phyloP scores from a whole-genome alignment of 2,329 filamentous ascomycete species.

The Grosmannia serpens region DNA sequence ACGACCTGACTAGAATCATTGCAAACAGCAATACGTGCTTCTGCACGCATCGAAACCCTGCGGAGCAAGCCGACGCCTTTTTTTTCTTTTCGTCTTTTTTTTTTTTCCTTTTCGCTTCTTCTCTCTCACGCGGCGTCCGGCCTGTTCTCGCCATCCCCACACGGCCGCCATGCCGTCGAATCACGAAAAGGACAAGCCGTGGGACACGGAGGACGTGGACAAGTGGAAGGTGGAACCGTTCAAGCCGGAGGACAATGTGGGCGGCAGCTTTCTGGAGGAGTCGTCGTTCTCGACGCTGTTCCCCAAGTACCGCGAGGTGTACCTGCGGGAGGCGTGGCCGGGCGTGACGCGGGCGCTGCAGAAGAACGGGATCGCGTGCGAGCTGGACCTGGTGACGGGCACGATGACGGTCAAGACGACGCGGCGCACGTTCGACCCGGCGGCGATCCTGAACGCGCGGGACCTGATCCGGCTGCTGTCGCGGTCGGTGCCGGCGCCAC shows the following conservation, averaged over 20 bases:
- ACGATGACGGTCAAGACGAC: slow-evolving; percentile 97
- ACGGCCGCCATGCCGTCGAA: slow-evolving; percentile 62
- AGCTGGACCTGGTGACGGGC: slow-evolving; percentile 87
- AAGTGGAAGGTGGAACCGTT: slow-evolving; percentile 92
- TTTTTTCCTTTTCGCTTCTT: background rate
- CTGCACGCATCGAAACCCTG: no score
- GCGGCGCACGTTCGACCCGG: slow-evolving; percentile 81
- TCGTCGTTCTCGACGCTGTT: slow-evolving; percentile 82
- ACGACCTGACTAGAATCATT: no score
- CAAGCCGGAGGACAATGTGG: slow-evolving; percentile 72
- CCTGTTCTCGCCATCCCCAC: background rate
- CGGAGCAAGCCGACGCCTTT: no score
- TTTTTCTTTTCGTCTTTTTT: no score
- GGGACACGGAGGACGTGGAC: slow-evolving; percentile 95
- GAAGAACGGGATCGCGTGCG: slow-evolving; percentile 79
- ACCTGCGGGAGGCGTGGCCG: slow-evolving; percentile 87
- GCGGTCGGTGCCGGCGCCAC: slow-evolving; percentile 81
- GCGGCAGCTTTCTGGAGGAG: slow-evolving; percentile 82
- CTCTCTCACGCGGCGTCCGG: background rate
- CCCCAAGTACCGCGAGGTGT: slow-evolving; percentile 92
- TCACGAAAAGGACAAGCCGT: slow-evolving; percentile 80
- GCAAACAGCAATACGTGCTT: background rate
- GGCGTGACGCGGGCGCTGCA: slow-evolving; percentile 79
- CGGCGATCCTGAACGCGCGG: slow-evolving; percentile 82
- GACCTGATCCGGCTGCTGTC: slow-evolving; percentile 90